Conservation (phyloP, 1,139 yeast genomes). For the Taphrina populina region DNA sequence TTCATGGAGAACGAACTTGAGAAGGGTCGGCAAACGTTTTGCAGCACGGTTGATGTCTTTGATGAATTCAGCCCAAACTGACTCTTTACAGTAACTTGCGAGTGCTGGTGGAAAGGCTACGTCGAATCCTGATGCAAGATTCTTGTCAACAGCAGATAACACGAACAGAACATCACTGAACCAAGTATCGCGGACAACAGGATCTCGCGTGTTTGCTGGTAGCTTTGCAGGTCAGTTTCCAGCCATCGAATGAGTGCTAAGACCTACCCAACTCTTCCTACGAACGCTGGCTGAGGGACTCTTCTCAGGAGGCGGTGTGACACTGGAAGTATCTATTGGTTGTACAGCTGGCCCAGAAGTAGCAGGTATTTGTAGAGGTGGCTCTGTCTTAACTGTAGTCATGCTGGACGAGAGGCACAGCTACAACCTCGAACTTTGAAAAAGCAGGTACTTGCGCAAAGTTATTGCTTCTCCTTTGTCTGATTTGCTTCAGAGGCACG, state of each 20-base stretch:
- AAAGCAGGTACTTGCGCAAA: no score
- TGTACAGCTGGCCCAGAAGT: no score
- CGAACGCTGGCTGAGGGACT: constrained; percentile 6
- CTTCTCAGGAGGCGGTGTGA: no score
- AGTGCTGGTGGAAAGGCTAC: constrained; percentile 1
- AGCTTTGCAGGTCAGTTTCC: not conserved
- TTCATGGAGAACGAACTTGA: no score
- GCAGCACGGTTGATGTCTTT: constrained; percentile 13
- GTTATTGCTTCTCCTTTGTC: no score
- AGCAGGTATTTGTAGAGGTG: no score
- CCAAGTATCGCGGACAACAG: not conserved
- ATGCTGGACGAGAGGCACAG: no score
- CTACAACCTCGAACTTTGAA: no score
- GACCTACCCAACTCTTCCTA: constrained; percentile 13
- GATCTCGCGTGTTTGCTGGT: constrained; percentile 17
- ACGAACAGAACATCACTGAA: not conserved
- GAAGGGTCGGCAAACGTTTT: constrained; percentile 16
- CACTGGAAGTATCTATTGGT: no score
- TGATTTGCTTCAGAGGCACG: no score
- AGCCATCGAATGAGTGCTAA: not conserved
- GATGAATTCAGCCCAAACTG: constrained; percentile 10
- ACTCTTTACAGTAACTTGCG: not conserved
- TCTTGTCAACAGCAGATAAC: constrained; percentile 2
- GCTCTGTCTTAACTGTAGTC: no score
- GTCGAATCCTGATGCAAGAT: constrained; percentile 11